Evolutionary conservation across 352 stramenopile species (phyloP).

Genomic region (Phytophthora idaei): DNA sequence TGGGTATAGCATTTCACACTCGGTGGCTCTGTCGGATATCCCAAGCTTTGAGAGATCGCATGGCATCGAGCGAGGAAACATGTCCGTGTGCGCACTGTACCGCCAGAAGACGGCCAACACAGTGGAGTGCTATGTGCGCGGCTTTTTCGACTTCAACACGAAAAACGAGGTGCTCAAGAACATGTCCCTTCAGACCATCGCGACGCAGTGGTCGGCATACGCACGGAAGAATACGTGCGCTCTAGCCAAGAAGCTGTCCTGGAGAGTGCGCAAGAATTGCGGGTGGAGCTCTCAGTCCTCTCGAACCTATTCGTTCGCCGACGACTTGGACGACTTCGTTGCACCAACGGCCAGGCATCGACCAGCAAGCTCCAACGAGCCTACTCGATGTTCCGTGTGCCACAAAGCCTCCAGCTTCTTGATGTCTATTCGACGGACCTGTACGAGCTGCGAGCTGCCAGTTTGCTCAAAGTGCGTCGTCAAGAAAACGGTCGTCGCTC

Average conservation of each 20-base stretch:
- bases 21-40: conserved; percentile 42
- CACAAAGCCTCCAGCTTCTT: conserved; percentile 33
- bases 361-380: conserved; percentile 4
- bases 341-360: conserved; percentile 13
- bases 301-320: conserved; percentile 41
- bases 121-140: conserved; percentile 58
- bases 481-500: conserved; percentile 42
- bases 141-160: conserved; percentile 44
- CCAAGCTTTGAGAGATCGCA: conserved; percentile 33
- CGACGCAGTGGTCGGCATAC: conserved; percentile 39
- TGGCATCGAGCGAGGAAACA: conserved; percentile 49
- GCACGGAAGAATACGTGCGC: conserved; percentile 40
- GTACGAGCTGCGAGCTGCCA: conserved; percentile 37
- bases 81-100: conserved; percentile 53
- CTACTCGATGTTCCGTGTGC: conserved; percentile 28
- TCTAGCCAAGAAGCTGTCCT: conserved; percentile 44
- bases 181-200: conserved; percentile 40
- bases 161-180: conserved; percentile 39
- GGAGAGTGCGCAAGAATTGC: conserved; percentile 38
- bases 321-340: conserved; percentile 37
- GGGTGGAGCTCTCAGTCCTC: conserved; percentile 33
- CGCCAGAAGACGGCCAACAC: conserved; percentile 31
- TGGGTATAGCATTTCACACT: conserved; percentile 53
- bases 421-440: conserved; percentile 30
- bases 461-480: conserved; percentile 47